A percentile compares a stretch with the other conserved stretches of the same genome.
Evolutionary conservation across 805 yeast species (phyloP).

Genomic region (Metschnikowia cubensis): DNA sequence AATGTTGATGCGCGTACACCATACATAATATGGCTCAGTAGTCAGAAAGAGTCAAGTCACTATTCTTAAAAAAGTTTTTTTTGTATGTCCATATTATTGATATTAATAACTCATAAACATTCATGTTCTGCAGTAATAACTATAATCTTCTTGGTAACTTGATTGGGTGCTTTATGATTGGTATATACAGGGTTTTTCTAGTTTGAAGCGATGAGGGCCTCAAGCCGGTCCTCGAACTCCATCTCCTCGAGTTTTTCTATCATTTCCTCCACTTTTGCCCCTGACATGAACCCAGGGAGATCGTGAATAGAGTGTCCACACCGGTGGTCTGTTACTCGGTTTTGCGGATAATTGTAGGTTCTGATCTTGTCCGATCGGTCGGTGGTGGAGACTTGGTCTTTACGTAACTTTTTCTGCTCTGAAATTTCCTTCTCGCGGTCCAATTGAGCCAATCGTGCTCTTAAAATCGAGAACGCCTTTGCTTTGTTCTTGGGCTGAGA

Average conservation of each 20-base stretch:
- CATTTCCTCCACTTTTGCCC: conserved; percentile 31
- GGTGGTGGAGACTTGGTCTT: conserved; percentile 81
- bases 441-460: conserved; percentile 79
- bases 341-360: conserved; percentile 91
- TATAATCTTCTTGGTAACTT: neutral
- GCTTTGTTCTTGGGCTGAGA: conserved; percentile 95
- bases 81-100: too few species aligned
- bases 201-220: conserved; percentile 17
- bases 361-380: conserved; percentile 91
- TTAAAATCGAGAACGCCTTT: conserved; percentile 76
- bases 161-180: neutral
- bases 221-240: conserved; percentile 37
- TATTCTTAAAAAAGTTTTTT: too few species aligned
- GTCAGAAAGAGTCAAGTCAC: too few species aligned
- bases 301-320: conserved; percentile 80
- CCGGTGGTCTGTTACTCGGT: conserved; percentile 90
- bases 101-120: too few species aligned
- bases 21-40: neutral
- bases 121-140: neutral
- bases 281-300: conserved; percentile 44
- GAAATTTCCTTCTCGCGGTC: conserved; percentile 64
- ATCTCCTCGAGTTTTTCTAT: conserved; percentile 34
- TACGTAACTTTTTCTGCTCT: conserved; percentile 62
- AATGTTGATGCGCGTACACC: neutral
- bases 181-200: neutral